Percentiles rank a stretch among this genome's conserved stretches.
Evolutionary conservation across 257 asterid species (phyloP).

Genomic region (Prunella vulgaris): DNA sequence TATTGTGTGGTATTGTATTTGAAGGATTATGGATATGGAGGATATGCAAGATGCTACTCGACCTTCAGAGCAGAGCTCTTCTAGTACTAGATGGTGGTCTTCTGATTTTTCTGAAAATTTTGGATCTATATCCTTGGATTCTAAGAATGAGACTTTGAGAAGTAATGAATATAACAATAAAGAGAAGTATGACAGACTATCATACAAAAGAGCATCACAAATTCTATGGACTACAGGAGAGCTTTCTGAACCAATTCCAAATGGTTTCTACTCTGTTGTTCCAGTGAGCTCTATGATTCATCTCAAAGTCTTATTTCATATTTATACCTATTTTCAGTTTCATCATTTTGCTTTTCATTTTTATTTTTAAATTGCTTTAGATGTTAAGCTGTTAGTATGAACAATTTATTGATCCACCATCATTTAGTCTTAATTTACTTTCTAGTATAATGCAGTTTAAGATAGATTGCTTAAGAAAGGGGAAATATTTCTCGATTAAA

Average conservation of each 20-base stretch:
- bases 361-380: neutral
- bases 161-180: conserved; percentile 36
- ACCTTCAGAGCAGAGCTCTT: conserved; percentile 55
- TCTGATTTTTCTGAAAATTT: conserved; percentile 61
- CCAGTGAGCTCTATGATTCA: conserved; percentile 62
- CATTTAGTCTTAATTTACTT: conserved; percentile 1
- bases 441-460: neutral
- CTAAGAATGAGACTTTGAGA: conserved; percentile 41
- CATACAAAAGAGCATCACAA: conserved; percentile 66
- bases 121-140: conserved; percentile 71
- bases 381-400: neutral
- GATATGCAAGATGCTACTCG: conserved; percentile 54
- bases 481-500: neutral
- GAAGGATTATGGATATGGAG: conserved; percentile 49
- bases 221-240: conserved; percentile 86
- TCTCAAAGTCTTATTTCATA: conserved; percentile 15
- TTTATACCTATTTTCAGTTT: conserved; percentile 14
- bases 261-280: conserved; percentile 90
- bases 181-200: conserved; percentile 41
- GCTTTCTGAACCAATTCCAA: conserved; percentile 85
- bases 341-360: neutral
- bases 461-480: conserved; percentile 7
- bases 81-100: conserved; percentile 64
- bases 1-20: conserved; percentile 34
- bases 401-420: neutral